Conservation (phyloP, 2,329 filamentous ascomycete genomes). For the Penicillium vulpinum region DNA sequence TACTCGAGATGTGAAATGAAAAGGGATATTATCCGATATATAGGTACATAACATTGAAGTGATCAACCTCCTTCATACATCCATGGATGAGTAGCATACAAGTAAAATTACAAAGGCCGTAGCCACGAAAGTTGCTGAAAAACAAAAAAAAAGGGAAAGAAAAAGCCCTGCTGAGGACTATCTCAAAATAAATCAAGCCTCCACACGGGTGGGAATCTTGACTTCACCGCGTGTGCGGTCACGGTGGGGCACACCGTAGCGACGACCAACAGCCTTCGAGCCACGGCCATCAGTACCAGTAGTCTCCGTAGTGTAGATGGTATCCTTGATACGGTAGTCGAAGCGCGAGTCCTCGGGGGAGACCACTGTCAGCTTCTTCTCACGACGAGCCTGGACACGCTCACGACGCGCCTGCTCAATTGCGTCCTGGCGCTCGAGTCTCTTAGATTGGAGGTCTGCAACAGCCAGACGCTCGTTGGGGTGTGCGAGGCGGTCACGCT, state of each 20-base stretch:
- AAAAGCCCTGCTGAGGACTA: neutral
- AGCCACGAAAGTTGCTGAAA: slow-evolving; percentile 9
- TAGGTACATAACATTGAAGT: slow-evolving; percentile 26
- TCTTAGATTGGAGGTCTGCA: slow-evolving; percentile 45
- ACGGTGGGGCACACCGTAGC: slow-evolving; percentile 63
- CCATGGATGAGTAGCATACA: slow-evolving; percentile 22
- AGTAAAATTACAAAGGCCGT: slow-evolving; percentile 19
- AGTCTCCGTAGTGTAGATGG: slow-evolving; percentile 54
- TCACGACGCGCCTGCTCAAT: slow-evolving; percentile 42
- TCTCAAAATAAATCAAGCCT: slow-evolving; percentile 38
- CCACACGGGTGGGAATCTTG: slow-evolving; percentile 64
- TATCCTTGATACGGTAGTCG: slow-evolving; percentile 61
- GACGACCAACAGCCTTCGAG: slow-evolving; percentile 54
- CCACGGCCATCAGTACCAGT: slow-evolving; percentile 57
- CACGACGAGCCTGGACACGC: slow-evolving; percentile 43
- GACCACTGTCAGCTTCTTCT: slow-evolving; percentile 46
- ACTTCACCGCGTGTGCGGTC: slow-evolving; percentile 63
- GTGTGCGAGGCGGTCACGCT: slow-evolving; percentile 46
- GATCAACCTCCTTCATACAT: slow-evolving; percentile 19
- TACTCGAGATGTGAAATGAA: neutral
- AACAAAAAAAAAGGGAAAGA: neutral
- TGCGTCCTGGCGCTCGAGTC: slow-evolving; percentile 43
- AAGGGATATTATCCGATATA: slow-evolving; percentile 9
- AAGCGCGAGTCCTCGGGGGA: slow-evolving; percentile 53
- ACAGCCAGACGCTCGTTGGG: slow-evolving; percentile 36